phyloP scores from a whole-genome alignment of 2,329 filamentous ascomycete species.

The Cladophialophora exuberans region DNA sequence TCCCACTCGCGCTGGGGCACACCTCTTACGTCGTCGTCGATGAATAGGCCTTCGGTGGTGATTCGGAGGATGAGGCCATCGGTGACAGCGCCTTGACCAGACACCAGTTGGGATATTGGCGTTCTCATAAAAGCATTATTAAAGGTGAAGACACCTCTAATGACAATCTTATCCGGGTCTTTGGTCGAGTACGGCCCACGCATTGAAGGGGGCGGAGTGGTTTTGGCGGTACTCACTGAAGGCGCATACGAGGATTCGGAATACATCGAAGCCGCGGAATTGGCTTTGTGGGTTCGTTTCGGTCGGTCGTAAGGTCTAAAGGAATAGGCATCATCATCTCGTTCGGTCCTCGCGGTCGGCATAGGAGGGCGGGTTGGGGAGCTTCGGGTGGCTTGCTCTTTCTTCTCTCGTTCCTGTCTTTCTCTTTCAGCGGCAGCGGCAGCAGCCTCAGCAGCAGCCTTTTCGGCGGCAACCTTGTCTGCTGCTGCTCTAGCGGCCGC shows the following conservation, averaged over 20 bases:
- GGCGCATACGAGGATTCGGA: slow-evolving; percentile 87
- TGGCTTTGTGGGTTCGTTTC: slow-evolving; percentile 58
- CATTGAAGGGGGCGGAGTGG: slow-evolving; percentile 78
- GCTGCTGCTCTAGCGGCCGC: slow-evolving; percentile 35
- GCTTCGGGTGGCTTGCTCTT: slow-evolving; percentile 61
- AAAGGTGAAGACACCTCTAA: slow-evolving; percentile 90
- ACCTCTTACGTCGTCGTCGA: slow-evolving; percentile 90
- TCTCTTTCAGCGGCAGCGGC: slow-evolving; percentile 34
- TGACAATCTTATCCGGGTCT: slow-evolving; percentile 94
- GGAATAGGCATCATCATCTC: slow-evolving; percentile 68
- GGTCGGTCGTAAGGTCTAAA: slow-evolving; percentile 77
- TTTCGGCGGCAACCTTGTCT: slow-evolving; percentile 26
- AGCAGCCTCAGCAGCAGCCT: slow-evolving; percentile 34
- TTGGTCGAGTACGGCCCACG: slow-evolving; percentile 81
- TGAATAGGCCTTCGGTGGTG: slow-evolving; percentile 91
- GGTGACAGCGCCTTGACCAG: slow-evolving; percentile 81
- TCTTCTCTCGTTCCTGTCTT: slow-evolving; percentile 21
- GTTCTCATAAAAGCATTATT: slow-evolving; percentile 85
- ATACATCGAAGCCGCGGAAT: slow-evolving; percentile 70
- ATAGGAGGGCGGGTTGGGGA: slow-evolving; percentile 40
- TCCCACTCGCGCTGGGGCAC: slow-evolving; percentile 98
- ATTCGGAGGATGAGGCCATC: slow-evolving; percentile 91
- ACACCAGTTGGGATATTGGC: slow-evolving; percentile 87
- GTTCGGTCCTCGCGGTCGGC: slow-evolving; percentile 42
- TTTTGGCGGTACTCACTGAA: slow-evolving; percentile 80